These are phyloP conservation scores for Spiromastix sp. DNA, from an alignment of 2,329 filamentous ascomycete species.

Conservation along the genomic window DNA sequence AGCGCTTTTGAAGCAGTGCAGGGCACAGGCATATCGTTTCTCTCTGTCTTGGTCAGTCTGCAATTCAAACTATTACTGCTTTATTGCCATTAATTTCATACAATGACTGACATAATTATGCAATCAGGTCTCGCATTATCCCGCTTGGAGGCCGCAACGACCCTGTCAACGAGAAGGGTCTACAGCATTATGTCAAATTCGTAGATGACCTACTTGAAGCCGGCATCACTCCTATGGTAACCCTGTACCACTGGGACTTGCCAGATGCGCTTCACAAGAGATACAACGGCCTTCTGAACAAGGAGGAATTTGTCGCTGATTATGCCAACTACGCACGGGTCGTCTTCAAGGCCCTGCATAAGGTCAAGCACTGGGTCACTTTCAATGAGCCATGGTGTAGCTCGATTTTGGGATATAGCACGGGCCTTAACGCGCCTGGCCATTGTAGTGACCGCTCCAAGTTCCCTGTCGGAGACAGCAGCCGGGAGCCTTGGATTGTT, in stretches of 20 bases:
- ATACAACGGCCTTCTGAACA: constrained; percentile 72
- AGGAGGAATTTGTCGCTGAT: constrained; percentile 71
- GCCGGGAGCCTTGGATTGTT: constrained; percentile 70
- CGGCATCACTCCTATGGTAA: constrained; percentile 71
- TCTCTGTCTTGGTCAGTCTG: constrained; percentile 57
- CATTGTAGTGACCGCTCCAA: constrained; percentile 64
- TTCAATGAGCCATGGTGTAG: constrained; percentile 88
- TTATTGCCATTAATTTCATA: too few relatives aligned
- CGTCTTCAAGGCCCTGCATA: constrained; percentile 62
- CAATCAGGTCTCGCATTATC: constrained; percentile 60
- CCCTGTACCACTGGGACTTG: constrained; percentile 81
- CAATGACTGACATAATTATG: background rate
- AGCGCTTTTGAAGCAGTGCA: constrained; percentile 61
- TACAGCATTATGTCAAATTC: constrained; percentile 69
- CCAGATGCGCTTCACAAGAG: constrained; percentile 68
- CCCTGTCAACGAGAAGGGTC: constrained; percentile 65
- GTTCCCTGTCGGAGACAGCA: constrained; percentile 61
- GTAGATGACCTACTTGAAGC: constrained; percentile 67
- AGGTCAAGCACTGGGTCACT: constrained; percentile 81
- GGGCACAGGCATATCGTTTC: constrained; percentile 70
- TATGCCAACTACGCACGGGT: constrained; percentile 69
- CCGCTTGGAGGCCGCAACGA: constrained; percentile 76
- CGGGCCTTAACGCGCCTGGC: constrained; percentile 72
- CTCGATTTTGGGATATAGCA: constrained; percentile 68
- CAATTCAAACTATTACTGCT: background rate